Evolutionary conservation across 495 filamentous ascomycete species (phyloP).

Genomic region (Astrothelium subdiscretum): DNA sequence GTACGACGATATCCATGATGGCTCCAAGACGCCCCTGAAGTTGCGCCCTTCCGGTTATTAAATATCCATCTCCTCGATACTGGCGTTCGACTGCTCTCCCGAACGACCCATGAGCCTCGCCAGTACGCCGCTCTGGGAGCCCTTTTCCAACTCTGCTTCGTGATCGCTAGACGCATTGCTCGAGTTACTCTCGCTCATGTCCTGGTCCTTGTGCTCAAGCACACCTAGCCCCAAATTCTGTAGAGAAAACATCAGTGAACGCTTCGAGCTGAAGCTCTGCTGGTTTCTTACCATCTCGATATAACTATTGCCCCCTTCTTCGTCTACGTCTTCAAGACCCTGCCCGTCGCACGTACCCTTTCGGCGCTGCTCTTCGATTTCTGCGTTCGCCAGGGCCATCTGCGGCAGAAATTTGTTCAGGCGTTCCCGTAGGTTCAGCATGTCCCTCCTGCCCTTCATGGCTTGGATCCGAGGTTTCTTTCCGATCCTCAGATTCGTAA

Average conservation of each 20-base stretch:
- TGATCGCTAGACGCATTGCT: not conserved
- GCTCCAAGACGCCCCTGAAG: not conserved
- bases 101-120: not conserved
- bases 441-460: not conserved
- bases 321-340: conserved; percentile 10
- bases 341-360: conserved; percentile 2
- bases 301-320: conserved; percentile 5
- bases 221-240: conserved; percentile 5
- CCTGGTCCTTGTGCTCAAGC: conserved; percentile 2
- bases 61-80: not conserved
- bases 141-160: not conserved
- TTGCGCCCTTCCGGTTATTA: not conserved
- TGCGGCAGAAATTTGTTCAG: conserved; percentile 6
- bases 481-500: not conserved
- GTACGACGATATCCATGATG: not conserved
- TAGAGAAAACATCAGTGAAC: too few relatives aligned
- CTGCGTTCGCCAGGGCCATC: conserved; percentile 7
- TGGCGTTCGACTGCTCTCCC: not conserved
- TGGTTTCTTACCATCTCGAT: conserved; percentile 13
- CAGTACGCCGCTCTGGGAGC: not conserved
- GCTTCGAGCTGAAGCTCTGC: not conserved
- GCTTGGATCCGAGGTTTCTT: not conserved
- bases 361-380: conserved; percentile 9
- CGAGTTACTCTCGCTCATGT: not conserved
- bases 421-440: not conserved